These are phyloP conservation scores for Neofusicoccum ribis DNA, from an alignment of 2,329 filamentous ascomycete genomes.

Conservation along the genomic window DNA sequence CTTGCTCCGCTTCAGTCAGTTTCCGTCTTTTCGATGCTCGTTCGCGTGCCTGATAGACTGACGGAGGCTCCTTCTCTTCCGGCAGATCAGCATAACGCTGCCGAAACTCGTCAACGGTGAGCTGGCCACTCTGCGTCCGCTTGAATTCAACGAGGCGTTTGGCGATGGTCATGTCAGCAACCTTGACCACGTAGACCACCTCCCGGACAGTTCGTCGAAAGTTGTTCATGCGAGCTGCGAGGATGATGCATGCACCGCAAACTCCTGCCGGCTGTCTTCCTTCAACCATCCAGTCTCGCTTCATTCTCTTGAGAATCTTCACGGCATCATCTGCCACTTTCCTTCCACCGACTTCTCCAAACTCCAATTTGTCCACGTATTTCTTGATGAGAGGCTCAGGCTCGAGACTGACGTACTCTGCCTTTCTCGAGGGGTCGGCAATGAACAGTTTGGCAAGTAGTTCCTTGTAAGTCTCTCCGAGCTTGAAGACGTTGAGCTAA, in stretches of 20 bases:
- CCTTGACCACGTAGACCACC: conserved; percentile 97
- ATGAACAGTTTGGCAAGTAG: conserved; percentile 68
- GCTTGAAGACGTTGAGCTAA: conserved; percentile 84
- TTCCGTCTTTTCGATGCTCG: conserved; percentile 41
- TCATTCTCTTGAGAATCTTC: conserved; percentile 88
- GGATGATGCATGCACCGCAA: conserved; percentile 89
- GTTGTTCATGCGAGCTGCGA: conserved; percentile 97
- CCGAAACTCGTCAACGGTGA: conserved; percentile 86
- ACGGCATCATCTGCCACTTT: conserved; percentile 87
- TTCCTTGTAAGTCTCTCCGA: conserved; percentile 87
- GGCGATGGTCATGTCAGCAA: conserved; percentile 89
- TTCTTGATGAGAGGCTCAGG: conserved; percentile 89
- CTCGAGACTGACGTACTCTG: conserved; percentile 62
- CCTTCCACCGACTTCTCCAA: conserved; percentile 71
- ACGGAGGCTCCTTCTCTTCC: conserved; percentile 67
- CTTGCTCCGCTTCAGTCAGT: conserved; percentile 25
- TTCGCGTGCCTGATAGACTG: conserved; percentile 68
- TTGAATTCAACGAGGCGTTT: conserved; percentile 92
- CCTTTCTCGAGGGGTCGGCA: conserved; percentile 51
- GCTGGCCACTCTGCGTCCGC: conserved; percentile 75
- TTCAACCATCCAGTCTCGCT: conserved; percentile 94
- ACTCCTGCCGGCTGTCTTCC: conserved; percentile 91
- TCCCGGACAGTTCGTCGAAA: conserved; percentile 90
- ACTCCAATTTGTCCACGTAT: conserved; percentile 90
- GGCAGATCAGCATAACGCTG: conserved; percentile 67